Evolutionary conservation across 352 stramenopile genomes (phyloP).

Genomic region (Pythium sukuiense): DNA sequence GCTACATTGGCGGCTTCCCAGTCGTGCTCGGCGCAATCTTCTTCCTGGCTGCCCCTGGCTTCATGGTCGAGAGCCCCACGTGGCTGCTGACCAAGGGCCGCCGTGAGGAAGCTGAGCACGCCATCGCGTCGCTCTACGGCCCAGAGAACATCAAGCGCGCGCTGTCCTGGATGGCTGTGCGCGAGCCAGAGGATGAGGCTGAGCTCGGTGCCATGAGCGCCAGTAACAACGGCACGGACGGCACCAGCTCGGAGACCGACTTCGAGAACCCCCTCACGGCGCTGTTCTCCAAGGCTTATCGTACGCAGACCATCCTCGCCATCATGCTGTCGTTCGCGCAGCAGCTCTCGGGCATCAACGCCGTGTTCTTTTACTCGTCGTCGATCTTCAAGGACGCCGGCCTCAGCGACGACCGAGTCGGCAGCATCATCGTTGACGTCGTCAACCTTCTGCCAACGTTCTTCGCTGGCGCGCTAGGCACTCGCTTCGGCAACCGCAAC

Average conservation of each 20-base stretch:
- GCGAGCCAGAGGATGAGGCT: slow-evolving; percentile 13
- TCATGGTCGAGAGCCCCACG: slow-evolving; percentile 33
- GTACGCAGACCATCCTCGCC: slow-evolving; percentile 43
- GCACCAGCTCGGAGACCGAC: not conserved
- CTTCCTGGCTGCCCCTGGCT: slow-evolving; percentile 29
- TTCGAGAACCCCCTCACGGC: slow-evolving; percentile 9
- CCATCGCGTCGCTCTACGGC: slow-evolving; percentile 28
- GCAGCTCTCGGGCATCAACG: slow-evolving; percentile 69
- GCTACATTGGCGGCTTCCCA: slow-evolving; percentile 52
- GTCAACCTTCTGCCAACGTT: slow-evolving; percentile 59
- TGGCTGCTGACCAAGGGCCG: slow-evolving; percentile 37
- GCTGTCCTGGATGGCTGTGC: slow-evolving; percentile 25
- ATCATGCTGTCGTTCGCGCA: slow-evolving; percentile 43
- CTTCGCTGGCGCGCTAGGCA: slow-evolving; percentile 38
- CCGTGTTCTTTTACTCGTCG: slow-evolving; percentile 73
- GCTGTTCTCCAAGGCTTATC: slow-evolving; percentile 30
- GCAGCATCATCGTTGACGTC: slow-evolving; percentile 50
- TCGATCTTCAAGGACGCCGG: slow-evolving; percentile 58
- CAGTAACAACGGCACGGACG: not conserved
- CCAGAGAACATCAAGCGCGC: slow-evolving; percentile 22
- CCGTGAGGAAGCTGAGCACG: slow-evolving; percentile 23
- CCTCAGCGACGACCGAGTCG: slow-evolving; percentile 53
- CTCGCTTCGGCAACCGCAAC: slow-evolving; percentile 46
- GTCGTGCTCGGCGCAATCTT: slow-evolving; percentile 50
- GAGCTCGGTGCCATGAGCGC: slow-evolving; percentile 8